A percentile compares a stretch with the other conserved stretches of the same genome.
Evolutionary conservation across 2,329 filamentous ascomycete species (phyloP).

Genomic region (Trichoderma citrinoviride): DNA sequence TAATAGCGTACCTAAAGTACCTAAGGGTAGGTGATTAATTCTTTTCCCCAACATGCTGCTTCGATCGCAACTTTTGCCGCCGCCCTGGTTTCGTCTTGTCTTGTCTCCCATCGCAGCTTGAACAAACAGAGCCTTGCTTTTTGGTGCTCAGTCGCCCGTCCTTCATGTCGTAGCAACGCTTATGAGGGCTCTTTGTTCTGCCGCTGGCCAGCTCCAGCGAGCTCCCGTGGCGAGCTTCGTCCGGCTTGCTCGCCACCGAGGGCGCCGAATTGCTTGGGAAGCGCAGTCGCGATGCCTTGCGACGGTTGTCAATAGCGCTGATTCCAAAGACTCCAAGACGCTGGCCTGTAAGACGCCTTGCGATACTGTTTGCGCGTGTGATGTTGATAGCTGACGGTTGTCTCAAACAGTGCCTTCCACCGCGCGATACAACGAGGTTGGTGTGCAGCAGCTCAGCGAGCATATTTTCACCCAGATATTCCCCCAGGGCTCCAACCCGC

Average conservation of each 20-base stretch:
- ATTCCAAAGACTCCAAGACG: not conserved
- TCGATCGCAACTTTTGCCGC: not conserved
- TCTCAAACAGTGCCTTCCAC: conserved; percentile 45
- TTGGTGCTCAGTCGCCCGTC: conserved; percentile 22
- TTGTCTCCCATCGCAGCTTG: not conserved
- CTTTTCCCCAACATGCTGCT: not conserved
- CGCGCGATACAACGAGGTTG: conserved; percentile 85
- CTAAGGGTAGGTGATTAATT: not conserved
- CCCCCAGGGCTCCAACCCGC: conserved; percentile 51
- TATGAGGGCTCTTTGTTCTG: conserved; percentile 34
- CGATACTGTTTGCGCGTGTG: not conserved
- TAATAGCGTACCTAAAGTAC: too few relatives aligned
- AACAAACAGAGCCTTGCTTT: not conserved
- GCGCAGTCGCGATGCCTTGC: conserved; percentile 47
- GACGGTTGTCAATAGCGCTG: conserved; percentile 28
- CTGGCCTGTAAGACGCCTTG: conserved; percentile 41
- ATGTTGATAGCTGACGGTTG: not conserved
- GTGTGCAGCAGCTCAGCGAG: conserved; percentile 87
- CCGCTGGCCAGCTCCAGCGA: conserved; percentile 40
- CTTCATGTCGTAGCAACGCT: conserved; percentile 30
- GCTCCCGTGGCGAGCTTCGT: conserved; percentile 47
- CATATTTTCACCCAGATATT: conserved; percentile 85
- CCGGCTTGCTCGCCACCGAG: conserved; percentile 49
- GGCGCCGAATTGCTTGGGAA: conserved; percentile 36
- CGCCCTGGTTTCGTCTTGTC: not conserved